Evolutionary conservation across 352 stramenopile genomes (phyloP), one percentile per base, ranked within the genome.

Genomic region (Pythium sp.): DNA sequence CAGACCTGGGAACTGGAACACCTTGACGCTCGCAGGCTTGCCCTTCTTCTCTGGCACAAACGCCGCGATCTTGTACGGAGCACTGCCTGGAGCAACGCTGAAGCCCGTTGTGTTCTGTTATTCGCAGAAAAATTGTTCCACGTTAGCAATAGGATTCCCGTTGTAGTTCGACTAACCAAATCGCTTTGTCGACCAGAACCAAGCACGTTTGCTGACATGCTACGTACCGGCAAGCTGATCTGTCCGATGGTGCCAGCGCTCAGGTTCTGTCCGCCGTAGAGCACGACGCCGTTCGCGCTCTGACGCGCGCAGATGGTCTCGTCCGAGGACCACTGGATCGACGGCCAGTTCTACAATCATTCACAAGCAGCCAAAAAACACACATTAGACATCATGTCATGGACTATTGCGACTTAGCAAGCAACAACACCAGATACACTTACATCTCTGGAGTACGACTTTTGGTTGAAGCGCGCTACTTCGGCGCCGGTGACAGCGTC

Each of bases 11-110:
- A 95, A 96, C 65, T 92, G 84, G 68, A 84, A 96, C 56, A 97
- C 79, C 73, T 86, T 84, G 46, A 96, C 83, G 55, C 87, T 93
- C 24, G 90, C 90, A 22, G 90, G 90, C 68, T 95, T 94, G 57
- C 89, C 88, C 70, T 96, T 96, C 74, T 94, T 95, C 68, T 97
- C 90, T 15, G 89, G 90, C 56, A 95, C 86, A 53, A 97, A 97
- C 26, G 90, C 46, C 12, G 90, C 89, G 34, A 97, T 73, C 70
- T 93, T 93, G 81, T 95, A 94, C 22, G 89, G 89, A 63, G 84
- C 76, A 24, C 68, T 77, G 22, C 86, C 84, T 9, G 89, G 87
- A 60, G 88, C 84, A n/a, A 96, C 78, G 69, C 89, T 96, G 72
- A 96, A 96, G 75, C 77, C 91, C 43, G 85, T 71, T 4, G 87